Evolutionary conservation across 805 yeast species (phyloP), one percentile per base, ranked within the genome.

Genomic region (Candida nitratophila): DNA sequence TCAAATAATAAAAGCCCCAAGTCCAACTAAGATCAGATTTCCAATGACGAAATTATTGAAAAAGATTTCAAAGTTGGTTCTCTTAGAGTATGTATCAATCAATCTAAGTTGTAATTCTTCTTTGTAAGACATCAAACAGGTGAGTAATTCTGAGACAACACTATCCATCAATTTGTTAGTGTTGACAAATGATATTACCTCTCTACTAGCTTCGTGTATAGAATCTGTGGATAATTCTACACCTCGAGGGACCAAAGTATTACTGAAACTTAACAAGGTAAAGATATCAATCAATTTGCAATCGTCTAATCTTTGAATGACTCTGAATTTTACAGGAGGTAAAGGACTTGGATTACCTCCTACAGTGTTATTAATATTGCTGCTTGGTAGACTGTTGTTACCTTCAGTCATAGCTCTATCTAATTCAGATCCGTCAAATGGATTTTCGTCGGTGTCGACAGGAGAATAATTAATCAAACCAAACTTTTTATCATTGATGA

Each of bases 401-500:
- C 15, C n/a, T 29, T 29, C 32, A 14, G 6, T 6, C 7, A 20
- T 5, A 6, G 11, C 5, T 17, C 35, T 32, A 9, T 39, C 43
- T 24, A 59, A 40, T 37, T 58, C 60, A 3, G 59, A 49, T 12
- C 60, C 59, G 40, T 60, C 63, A 43, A 57, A 59, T 31, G 62
- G 56, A 29, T 52, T 52, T 26, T 51, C 52, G 37, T 51, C 56
- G 2, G 44, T 37, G 2, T 50, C 56, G 16, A 46, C 43, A 3
- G 45, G 29, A 3, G 27, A 15, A 7, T 8, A 19, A n/a, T 31
- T 50, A 14, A 58, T 50, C 15, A 53, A 46, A 4, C 65, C 64
- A 46, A 52, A 56, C 31, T 57, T 65, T 52, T 64, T 70, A 48
- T 68, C 69, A 52, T 84, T 84, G 35, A 84, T 73, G 48, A 74